These are phyloP conservation scores for Trichoderma atrobrunneum DNA, from an alignment of 2,329 filamentous ascomycete genomes.

Conservation along the genomic window DNA sequence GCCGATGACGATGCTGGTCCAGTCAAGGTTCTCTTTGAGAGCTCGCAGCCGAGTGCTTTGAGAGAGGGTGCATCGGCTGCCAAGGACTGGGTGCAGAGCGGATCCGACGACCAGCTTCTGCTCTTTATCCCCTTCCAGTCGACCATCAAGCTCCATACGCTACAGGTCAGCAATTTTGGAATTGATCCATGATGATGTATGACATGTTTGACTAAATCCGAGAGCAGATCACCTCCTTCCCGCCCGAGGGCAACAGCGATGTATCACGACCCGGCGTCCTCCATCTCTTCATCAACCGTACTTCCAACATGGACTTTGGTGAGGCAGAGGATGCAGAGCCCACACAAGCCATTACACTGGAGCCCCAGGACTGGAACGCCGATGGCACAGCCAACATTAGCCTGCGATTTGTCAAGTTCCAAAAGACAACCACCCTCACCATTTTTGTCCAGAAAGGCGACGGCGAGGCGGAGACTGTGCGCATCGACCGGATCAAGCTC, in stretches of 20 bases:
- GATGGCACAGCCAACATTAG: constrained; percentile 70
- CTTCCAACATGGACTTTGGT: constrained; percentile 90
- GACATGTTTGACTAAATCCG: background rate
- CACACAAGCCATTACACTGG: constrained; percentile 75
- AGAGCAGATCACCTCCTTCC: constrained; percentile 77
- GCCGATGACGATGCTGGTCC: constrained; percentile 72
- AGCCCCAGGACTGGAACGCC: constrained; percentile 75
- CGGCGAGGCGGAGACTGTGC: constrained; percentile 77
- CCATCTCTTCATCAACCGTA: constrained; percentile 81
- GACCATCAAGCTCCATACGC: constrained; percentile 82
- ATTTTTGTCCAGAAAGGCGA: constrained; percentile 88
- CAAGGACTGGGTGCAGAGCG: constrained; percentile 90
- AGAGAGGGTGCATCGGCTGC: constrained; percentile 50
- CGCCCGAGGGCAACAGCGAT: constrained; percentile 68
- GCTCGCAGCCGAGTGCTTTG: constrained; percentile 62
- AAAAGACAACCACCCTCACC: constrained; percentile 83
- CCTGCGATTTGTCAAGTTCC: constrained; percentile 94
- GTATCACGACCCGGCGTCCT: constrained; percentile 77
- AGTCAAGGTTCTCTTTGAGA: constrained; percentile 72
- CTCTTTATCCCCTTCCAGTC: constrained; percentile 87
- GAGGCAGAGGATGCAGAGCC: constrained; percentile 84
- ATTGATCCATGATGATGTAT: no score
- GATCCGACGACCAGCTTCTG: constrained; percentile 95
- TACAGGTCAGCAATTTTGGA: constrained; percentile 48
- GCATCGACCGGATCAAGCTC: constrained; percentile 73